Conservation (phyloP, 2,329 filamentous ascomycete genomes). For the Microsporum canis region DNA sequence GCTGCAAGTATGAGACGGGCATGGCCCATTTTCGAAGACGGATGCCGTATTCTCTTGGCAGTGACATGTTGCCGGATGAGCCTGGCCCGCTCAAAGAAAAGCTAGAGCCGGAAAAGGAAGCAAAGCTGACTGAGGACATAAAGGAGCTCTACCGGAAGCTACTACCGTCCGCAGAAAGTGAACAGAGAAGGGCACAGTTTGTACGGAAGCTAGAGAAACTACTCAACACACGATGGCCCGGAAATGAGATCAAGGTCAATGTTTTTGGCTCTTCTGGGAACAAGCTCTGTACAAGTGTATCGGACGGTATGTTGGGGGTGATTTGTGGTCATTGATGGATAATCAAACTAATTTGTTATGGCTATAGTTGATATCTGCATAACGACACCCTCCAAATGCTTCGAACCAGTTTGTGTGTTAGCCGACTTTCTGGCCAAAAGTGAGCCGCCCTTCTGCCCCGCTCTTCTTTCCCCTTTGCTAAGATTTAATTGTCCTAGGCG, state of each 20-base stretch:
- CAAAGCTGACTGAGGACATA: constrained; percentile 69
- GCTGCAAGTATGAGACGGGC: constrained; percentile 82
- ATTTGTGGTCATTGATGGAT: not conserved
- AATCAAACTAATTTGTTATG: not conserved
- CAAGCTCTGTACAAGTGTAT: constrained; percentile 84
- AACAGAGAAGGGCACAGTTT: constrained; percentile 61
- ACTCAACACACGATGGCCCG: constrained; percentile 85
- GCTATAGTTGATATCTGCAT: constrained; percentile 87
- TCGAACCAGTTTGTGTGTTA: constrained; percentile 84
- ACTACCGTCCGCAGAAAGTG: constrained; percentile 68
- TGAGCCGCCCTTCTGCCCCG: constrained; percentile 40
- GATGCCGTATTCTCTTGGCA: constrained; percentile 86
- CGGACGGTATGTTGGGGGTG: constrained; percentile 58
- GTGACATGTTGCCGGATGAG: constrained; percentile 61
- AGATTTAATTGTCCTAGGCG: constrained; percentile 46
- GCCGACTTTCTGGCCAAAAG: constrained; percentile 74
- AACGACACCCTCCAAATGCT: constrained; percentile 73
- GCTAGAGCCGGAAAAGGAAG: constrained; percentile 61
- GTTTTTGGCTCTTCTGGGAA: constrained; percentile 98
- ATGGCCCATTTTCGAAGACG: constrained; percentile 69
- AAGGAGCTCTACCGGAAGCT: constrained; percentile 72
- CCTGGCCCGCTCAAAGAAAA: constrained; percentile 58
- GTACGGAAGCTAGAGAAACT: constrained; percentile 80
- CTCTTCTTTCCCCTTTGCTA: constrained; percentile 12
- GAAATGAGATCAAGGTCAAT: constrained; percentile 76